These are phyloP conservation scores for Pseudopithomyces maydicus DNA, from an alignment of 2,329 filamentous ascomycete species.

Conservation along the genomic window DNA sequence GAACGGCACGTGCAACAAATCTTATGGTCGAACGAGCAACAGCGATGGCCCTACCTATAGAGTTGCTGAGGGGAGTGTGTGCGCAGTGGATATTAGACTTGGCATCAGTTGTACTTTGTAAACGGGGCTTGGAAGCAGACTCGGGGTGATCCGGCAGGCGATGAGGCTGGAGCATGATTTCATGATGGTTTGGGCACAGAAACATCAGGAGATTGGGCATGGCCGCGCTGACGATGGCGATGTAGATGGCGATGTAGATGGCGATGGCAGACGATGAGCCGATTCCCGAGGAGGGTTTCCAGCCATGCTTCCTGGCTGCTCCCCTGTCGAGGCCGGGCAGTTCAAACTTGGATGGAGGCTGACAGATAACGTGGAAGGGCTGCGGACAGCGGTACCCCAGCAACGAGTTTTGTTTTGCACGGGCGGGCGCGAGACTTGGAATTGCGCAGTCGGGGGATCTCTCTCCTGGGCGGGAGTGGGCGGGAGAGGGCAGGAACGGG, in stretches of 20 bases:
- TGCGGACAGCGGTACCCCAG: conserved; percentile 1
- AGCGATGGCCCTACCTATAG: no score
- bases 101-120: no score
- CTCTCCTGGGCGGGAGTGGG: no score
- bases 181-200: background rate
- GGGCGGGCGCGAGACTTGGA: no score
- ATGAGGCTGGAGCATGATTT: no score
- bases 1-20: no score
- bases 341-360: conserved; percentile 3
- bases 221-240: background rate
- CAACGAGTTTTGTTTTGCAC: background rate
- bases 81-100: no score
- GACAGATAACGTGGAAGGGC: background rate
- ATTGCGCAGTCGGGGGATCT: background rate
- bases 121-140: no score
- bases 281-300: background rate
- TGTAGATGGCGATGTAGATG: background rate
- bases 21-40: no score
- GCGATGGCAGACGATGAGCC: background rate
- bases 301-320: background rate
- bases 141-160: background rate
- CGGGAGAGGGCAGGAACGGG: background rate
- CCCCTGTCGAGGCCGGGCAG: background rate
- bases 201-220: background rate
- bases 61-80: no score